These are phyloP conservation scores for Torulaspora maleeae DNA, from an alignment of 805 yeast genomes.

Conservation along the genomic window DNA sequence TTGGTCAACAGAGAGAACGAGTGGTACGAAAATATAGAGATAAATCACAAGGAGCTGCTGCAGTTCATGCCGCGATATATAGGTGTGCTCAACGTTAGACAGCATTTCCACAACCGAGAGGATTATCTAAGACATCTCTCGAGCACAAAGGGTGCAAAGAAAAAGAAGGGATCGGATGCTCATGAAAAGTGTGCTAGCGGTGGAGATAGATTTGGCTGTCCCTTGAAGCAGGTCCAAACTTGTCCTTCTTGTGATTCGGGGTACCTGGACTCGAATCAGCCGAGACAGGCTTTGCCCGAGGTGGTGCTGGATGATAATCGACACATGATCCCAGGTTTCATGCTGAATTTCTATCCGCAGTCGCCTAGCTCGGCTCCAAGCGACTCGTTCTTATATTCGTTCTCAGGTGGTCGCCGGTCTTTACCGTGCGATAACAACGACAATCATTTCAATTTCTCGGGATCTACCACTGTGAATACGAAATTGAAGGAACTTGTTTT, in stretches of 20 bases:
- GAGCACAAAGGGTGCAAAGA: slow-evolving; percentile 10
- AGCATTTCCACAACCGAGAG: slow-evolving; percentile 42
- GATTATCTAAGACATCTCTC: slow-evolving; percentile 24
- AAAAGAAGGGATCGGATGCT: slow-evolving; percentile 12
- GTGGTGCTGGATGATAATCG: slow-evolving; percentile 89
- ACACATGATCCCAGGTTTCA: slow-evolving; percentile 82
- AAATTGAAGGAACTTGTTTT: slow-evolving; percentile 65
- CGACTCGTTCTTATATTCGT: slow-evolving; percentile 28
- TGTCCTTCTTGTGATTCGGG: slow-evolving; percentile 11
- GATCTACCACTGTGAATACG: slow-evolving; percentile 64
- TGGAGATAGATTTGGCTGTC: slow-evolving; percentile 4
- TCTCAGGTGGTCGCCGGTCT: slow-evolving; percentile 11
- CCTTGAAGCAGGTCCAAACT: slow-evolving; percentile 21
- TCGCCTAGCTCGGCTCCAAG: slow-evolving; percentile 35
- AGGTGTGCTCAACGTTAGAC: slow-evolving; percentile 90
- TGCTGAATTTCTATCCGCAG: slow-evolving; percentile 59
- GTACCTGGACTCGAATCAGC: slow-evolving; percentile 2
- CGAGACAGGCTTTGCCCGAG: slow-evolving; percentile 39
- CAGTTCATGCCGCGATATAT: slow-evolving; percentile 90
- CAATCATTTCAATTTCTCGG: slow-evolving; percentile 15
- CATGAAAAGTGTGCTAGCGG: slow-evolving; percentile 7
- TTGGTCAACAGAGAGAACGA: slow-evolving; percentile 82
- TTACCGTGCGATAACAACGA: slow-evolving; percentile 8
- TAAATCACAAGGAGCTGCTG: slow-evolving; percentile 66
- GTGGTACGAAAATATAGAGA: slow-evolving; percentile 89